Evolutionary conservation across 2,329 filamentous ascomycete species (phyloP).

Genomic region (Hypoxylon sp.): DNA sequence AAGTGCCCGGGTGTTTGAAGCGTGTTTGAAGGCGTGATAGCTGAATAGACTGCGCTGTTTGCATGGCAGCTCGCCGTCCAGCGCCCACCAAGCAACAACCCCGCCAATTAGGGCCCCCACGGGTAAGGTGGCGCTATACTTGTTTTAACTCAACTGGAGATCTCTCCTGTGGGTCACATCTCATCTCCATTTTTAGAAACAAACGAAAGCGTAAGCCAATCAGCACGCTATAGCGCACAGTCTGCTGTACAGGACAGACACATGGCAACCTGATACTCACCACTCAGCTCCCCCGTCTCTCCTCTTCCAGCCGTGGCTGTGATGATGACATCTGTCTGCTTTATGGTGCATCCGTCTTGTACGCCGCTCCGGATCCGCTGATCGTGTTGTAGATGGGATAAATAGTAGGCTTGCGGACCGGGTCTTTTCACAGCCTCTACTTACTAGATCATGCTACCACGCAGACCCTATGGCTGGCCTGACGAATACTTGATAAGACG

Average conservation of each 20-base stretch:
- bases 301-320: not conserved
- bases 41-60: slow-evolving; percentile 12
- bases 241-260: slow-evolving; percentile 7
- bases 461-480: slow-evolving; percentile 18
- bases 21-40: slow-evolving; percentile 17
- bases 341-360: slow-evolving; percentile 1
- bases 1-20: no score
- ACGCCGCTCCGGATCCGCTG: not conserved
- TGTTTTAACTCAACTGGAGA: slow-evolving; percentile 1
- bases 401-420: slow-evolving; percentile 1
- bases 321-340: not conserved
- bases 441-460: no score
- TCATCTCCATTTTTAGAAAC: slow-evolving; percentile 28
- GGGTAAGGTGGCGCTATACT: slow-evolving; percentile 23
- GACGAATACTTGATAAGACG: slow-evolving; percentile 15
- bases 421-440: slow-evolving; percentile 27
- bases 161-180: slow-evolving; percentile 7
- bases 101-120: slow-evolving; percentile 23
- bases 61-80: no score
- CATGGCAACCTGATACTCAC: slow-evolving; percentile 5
- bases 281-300: slow-evolving; percentile 15
- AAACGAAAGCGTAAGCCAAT: slow-evolving; percentile 13
- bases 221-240: no score
- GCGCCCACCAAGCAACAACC: no score
- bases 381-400: not conserved